Evolutionary conservation across 2,329 filamentous ascomycete species (phyloP), one percentile per base, ranked within the genome.

Genomic region (Corinectria fuckeliana): DNA sequence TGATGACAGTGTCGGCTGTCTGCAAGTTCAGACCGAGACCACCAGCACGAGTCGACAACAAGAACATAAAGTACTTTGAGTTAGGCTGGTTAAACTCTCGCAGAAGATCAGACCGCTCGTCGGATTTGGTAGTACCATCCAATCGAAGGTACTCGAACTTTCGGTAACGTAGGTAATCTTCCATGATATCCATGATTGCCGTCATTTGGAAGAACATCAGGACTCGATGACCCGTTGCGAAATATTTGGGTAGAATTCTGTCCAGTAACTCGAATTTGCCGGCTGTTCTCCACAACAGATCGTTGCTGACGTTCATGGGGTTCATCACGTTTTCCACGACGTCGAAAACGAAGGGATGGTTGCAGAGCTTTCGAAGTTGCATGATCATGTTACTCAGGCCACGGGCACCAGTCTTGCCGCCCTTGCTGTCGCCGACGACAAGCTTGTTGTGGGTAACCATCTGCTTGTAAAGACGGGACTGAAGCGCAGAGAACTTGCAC

Each of bases 181-280:
- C 95, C 95, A 99, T 98, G 72, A 99, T 99, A 78, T 99, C 97
- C 95, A 99, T 99, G 74, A 99, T 99, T 62, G 96, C 93, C 4
- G 95, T 99, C 95, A 99, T 99, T 76, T 99, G 95, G 84, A 99
- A 99, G 85, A 99, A 99, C 91, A 99, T 98, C 75, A 99, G 83
- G 25, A 98, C 93, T 77, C 95, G 91, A 86, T 99, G 95, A 14
- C 92, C 92, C 1, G 92, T 93, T 3, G 85, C 88, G 69, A 91
- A 87, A 77, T 99, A 98, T 78, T 99, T 99, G 45, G 95, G 95
- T 64, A 99, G 77, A 62, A 99, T 84, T 50, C 95, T 86, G 75
- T 99, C 95, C 23, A 99, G 83, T 26, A 99, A 83, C 80, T 99
- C 95, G 71, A 99, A 99, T 78, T 99, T 99, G 73, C 95, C 96